Percentiles rank a stretch among this genome's conserved stretches.
phyloP scores from a whole-genome alignment of 371 early-diverging fungal species.

The Circinella minor region DNA sequence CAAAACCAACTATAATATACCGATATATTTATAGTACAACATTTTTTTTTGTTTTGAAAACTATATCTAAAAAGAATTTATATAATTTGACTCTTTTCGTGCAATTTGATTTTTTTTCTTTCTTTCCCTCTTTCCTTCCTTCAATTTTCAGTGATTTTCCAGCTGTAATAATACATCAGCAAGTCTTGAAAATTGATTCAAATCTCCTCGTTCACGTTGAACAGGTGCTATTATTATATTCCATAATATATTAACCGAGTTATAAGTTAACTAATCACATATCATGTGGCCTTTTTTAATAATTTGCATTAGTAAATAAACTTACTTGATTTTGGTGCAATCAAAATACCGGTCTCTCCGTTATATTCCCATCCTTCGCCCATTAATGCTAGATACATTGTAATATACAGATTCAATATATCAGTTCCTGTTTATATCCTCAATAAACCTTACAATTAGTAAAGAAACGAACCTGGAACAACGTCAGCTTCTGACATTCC shows the following conservation, averaged over 20 bases:
- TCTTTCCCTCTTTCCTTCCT: neutral
- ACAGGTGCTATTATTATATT: neutral
- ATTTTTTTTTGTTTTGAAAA: neutral
- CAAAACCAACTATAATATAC: too few species aligned
- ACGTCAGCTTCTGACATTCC: conserved; percentile 27
- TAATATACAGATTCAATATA: neutral
- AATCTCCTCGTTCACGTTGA: neutral
- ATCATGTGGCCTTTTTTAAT: too few species aligned
- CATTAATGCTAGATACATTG: neutral
- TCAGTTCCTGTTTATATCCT: neutral
- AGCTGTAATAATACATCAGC: neutral
- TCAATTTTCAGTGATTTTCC: neutral
- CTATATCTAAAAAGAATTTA: too few species aligned
- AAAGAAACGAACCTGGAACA: conserved; percentile 18
- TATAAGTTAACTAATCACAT: too few species aligned
- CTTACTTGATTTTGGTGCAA: neutral
- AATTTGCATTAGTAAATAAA: neutral
- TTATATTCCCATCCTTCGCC: neutral
- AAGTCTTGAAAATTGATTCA: conserved; percentile 3
- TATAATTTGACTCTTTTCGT: too few species aligned
- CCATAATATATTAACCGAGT: too few species aligned
- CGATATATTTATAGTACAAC: neutral
- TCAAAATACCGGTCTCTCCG: neutral
- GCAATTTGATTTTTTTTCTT: too few species aligned
- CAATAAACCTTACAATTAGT: neutral